Base-by-base conservation (phyloP, 2,329 filamentous ascomycete species). In the Sporothrix humicola region DNA sequence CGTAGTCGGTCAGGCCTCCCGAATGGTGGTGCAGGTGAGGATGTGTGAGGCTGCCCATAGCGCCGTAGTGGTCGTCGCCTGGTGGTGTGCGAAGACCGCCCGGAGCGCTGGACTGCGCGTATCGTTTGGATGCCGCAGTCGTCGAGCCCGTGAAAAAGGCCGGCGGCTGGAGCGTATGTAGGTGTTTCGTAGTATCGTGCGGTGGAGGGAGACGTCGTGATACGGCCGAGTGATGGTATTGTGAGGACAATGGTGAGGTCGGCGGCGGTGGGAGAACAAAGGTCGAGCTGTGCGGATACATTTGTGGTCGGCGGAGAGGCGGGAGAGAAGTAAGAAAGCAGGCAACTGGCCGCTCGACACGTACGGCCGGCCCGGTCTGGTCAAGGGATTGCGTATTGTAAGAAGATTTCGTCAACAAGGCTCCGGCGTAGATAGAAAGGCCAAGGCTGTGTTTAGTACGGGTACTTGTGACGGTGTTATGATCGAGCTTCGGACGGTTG, bases 11-110 rank as follows among this genome's bases (percentile, higher is more conserved):
- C 76, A 80, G 73, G 59, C 77, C 77, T 17, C 78, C 76, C 70
- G 80, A 74, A 72, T 81, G 79, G 75, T 50, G 63, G 65, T 54
- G 65, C 13, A 37, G 46, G 8, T 69, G 20, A 26, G 52, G 65
- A 13, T 69, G 81, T 9, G 79, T 77, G 17, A 80, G 79, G 56
- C 77, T 80, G 59, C 78, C 79, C 80, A 81, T 79, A n/a, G 77
- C 76, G 76, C 78, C 77, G 23, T 69, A 65, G 8, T 78, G 78
- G 56, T 78, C 75, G 76, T 80, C 79, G 56, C 74, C 69, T 0
- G 80, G 79, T 48, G 79, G 80, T 69, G 79, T 80, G 59, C 74
- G 76, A 56, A 80, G 77, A 54, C 79, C 78, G 71, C 74, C 72
- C 12, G 72, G 23, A 48, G 15, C 69, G 69, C 37, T 48, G 69